Evolutionary conservation across 345 rosid species (phyloP).

Genomic region (Salix viminalis): DNA sequence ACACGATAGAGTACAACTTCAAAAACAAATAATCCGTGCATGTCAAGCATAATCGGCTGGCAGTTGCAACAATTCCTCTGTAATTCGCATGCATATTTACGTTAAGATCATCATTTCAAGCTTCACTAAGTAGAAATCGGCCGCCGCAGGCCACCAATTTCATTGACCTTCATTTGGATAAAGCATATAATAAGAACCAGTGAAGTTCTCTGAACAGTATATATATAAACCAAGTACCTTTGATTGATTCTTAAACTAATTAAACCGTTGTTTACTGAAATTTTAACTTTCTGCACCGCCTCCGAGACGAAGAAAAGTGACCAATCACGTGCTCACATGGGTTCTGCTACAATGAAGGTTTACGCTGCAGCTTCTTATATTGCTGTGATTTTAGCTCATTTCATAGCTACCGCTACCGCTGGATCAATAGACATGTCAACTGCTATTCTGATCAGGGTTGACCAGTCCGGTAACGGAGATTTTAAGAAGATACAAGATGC

Average conservation of each 20-base stretch:
- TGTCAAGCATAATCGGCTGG: not conserved
- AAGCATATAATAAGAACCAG: not conserved
- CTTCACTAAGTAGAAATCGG: conserved; percentile 41
- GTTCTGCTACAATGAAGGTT: conserved; percentile 21
- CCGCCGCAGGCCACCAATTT: conserved; percentile 20
- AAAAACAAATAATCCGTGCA: not conserved
- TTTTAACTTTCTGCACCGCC: conserved; percentile 21
- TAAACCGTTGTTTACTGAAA: conserved; percentile 12
- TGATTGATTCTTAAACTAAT: conserved; percentile 21
- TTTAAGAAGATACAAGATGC: conserved; percentile 63
- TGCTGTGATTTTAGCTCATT: conserved; percentile 15
- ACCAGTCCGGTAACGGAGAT: conserved; percentile 68
- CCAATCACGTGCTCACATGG: conserved; percentile 20
- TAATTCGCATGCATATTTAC: not conserved
- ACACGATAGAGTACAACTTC: not conserved
- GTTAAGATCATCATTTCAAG: conserved; percentile 15
- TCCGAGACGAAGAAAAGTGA: conserved; percentile 15
- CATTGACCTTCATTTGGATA: conserved; percentile 14
- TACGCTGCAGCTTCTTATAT: not conserved
- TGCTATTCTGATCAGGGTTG: conserved; percentile 53
- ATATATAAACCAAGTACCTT: conserved; percentile 12
- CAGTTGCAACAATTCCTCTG: not conserved
- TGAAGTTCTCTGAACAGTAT: conserved; percentile 13
- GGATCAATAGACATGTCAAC: conserved; percentile 24
- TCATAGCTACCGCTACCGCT: conserved; percentile 20